A percentile compares a stretch with the other conserved stretches of the same genome.
Conservation (phyloP, 352 stramenopile species). For the Pythium sukuiense region DNA sequence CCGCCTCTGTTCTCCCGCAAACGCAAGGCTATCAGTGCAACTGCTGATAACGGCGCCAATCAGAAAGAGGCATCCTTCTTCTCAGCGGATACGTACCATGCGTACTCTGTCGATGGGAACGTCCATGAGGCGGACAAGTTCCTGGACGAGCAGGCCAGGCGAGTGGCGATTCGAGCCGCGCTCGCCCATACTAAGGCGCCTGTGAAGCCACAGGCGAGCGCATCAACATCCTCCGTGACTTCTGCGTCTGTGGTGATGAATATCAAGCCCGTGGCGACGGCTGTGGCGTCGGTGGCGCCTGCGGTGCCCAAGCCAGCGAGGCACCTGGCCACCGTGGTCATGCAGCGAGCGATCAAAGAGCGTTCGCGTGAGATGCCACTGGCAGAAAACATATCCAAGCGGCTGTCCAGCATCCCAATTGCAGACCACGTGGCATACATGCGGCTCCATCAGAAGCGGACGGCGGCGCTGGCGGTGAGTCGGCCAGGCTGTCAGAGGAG, state of each 20-base stretch:
- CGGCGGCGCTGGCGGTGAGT: conserved; percentile 44
- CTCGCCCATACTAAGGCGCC: conserved; percentile 2
- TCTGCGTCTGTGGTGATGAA: conserved; percentile 7
- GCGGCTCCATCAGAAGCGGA: conserved; percentile 42
- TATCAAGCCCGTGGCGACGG: conserved; percentile 14
- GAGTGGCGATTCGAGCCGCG: conserved; percentile 6
- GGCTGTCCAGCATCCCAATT: conserved; percentile 51
- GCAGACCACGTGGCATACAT: conserved; percentile 55
- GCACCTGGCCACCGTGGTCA: conserved; percentile 39
- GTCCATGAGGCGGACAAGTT: conserved; percentile 17
- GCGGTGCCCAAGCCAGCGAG: conserved; percentile 11
- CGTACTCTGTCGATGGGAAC: conserved; percentile 23
- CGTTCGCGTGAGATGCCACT: conserved; percentile 19
- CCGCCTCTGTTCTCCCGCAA: conserved; percentile 46
- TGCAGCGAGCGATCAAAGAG: conserved; percentile 29
- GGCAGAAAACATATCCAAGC: conserved; percentile 35
- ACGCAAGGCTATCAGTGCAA: conserved; percentile 25
- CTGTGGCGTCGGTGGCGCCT: not conserved
- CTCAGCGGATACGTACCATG: conserved; percentile 35
- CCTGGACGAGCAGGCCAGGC: conserved; percentile 13
- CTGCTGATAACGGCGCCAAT: too few relatives aligned
- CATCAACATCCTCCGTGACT: not conserved
- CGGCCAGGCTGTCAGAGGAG: not conserved
- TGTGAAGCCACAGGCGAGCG: not conserved
- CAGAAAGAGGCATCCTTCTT: conserved; percentile 33